Evolutionary conservation across 2,329 filamentous ascomycete species (phyloP).

Genomic region (Fusarium nanum): DNA sequence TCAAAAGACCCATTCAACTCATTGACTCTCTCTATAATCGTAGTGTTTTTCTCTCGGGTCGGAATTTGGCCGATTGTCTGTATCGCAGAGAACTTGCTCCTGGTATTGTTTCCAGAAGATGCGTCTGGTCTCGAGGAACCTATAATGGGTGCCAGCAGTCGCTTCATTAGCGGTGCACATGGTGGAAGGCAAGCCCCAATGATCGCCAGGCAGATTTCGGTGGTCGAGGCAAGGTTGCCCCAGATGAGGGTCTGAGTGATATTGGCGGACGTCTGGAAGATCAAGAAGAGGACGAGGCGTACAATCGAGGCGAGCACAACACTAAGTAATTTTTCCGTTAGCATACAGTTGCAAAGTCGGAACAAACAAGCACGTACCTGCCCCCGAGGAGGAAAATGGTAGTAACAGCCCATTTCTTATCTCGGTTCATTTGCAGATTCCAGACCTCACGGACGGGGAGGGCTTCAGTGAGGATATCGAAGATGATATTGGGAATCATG

Average conservation of each 20-base stretch:
- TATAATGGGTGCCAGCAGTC: conserved; percentile 24
- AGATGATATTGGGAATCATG: conserved; percentile 16
- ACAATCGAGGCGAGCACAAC: conserved; percentile 18
- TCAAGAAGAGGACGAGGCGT: conserved; percentile 9
- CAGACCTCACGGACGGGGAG: conserved; percentile 14
- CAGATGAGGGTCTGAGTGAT: conserved; percentile 14
- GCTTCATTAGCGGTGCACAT: conserved; percentile 8
- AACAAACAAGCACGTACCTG: background rate
- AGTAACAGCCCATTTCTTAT: conserved; percentile 20
- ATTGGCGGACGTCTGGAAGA: conserved; percentile 11
- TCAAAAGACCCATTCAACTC: conserved; percentile 9
- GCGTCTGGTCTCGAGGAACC: background rate
- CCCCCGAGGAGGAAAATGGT: conserved; percentile 18
- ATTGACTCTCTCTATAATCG: background rate
- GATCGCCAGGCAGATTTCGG: conserved; percentile 32
- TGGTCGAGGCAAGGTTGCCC: conserved; percentile 29
- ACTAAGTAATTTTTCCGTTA: background rate
- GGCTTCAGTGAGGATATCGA: conserved; percentile 2
- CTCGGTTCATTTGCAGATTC: conserved; percentile 13
- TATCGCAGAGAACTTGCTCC: background rate
- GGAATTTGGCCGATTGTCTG: background rate
- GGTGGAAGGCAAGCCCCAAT: conserved; percentile 17
- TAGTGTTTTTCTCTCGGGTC: background rate
- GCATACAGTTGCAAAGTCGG: background rate
- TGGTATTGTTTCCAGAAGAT: background rate